Base-by-base conservation (phyloP, 139 green algal genomes). In the Chlorella sp. region DNA sequence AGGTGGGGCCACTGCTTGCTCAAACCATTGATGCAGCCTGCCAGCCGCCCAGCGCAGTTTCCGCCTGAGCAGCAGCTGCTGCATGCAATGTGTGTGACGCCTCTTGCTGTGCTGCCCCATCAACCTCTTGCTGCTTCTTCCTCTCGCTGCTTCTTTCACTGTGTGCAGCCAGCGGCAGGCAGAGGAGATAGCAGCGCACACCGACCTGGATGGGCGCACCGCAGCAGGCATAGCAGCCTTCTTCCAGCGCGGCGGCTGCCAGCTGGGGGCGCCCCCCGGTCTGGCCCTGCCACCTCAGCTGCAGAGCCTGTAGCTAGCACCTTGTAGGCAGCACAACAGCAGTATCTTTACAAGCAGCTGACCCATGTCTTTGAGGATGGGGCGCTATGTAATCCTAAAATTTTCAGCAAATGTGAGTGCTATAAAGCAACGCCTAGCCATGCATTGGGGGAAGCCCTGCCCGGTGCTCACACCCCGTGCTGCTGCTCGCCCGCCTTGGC, bases 121-220 rank as follows among this genome's bases (percentile, higher is more conserved):
- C 14, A 36, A 42, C 2, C 37, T 30, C 4, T 61, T 24, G 64
- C 32, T 14, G 22, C 22, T 19, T 22, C 16, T 19, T 16, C 64
- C 73, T 11, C 68, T 5, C 68, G 7, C 71, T 39, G 32, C 21
- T 78, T 1, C 34, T 11, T 1, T 34, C n/a, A 30, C 37, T 34
- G 34, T 30, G 48, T 66, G 68, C 84, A 88, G 84, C 66, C 39
- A 81, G 64, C 84, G 84, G 64, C 84, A 15, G 30, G 84, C 61
- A 30, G 39, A 80, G 11, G 84, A 88, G 68, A 88, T 88, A 14
- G 68, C 84, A 30, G 84, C 84, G 15, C 84, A 69, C 30, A 88
- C 84, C 18, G 84, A 80, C 39, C 48, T 88, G 18, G 84, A 86
- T 30, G 16, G 40, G 21, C 39, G 1, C 40, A 39, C 53, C 22